Percentiles rank a stretch among this genome's conserved stretches.
These are phyloP conservation scores for Botrytis hyacinthi DNA, from an alignment of 2,329 filamentous ascomycete species.

Conservation along the genomic window DNA sequence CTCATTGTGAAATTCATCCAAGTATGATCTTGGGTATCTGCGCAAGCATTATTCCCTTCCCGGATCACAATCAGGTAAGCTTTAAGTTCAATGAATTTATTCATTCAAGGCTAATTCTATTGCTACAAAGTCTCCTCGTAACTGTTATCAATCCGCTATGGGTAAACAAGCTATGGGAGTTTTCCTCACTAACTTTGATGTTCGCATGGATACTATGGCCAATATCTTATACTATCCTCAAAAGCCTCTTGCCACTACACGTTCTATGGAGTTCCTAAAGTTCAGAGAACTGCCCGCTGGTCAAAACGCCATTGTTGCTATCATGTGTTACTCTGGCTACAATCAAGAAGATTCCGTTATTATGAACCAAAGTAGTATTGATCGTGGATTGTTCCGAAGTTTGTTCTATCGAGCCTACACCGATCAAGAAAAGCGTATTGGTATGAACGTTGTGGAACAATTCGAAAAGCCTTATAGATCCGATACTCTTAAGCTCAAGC, in stretches of 20 bases:
- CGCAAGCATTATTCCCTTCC: constrained; percentile 98
- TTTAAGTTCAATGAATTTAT: constrained; percentile 15
- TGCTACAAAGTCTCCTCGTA: constrained; percentile 75
- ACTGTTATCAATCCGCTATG: constrained; percentile 99
- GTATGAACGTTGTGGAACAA: constrained; percentile 85
- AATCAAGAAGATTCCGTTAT: constrained; percentile 99
- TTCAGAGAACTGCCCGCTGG: constrained; percentile 96
- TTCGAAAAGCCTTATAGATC: constrained; percentile 93
- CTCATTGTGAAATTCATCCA: constrained; percentile 98
- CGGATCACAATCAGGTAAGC: constrained; percentile 88
- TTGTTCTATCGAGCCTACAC: constrained; percentile 97
- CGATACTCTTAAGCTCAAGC: constrained; percentile 89
- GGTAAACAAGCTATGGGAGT: constrained; percentile 99
- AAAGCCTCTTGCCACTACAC: constrained; percentile 91
- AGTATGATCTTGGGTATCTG: constrained; percentile 99
- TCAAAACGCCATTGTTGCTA: constrained; percentile 97
- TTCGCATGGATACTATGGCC: constrained; percentile 99
- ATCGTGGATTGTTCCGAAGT: constrained; percentile 94
- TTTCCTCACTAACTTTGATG: constrained; percentile 93
- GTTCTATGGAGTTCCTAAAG: constrained; percentile 98
- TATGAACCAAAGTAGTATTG: constrained; percentile 99
- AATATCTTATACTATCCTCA: constrained; percentile 99
- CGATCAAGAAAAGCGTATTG: constrained; percentile 93
- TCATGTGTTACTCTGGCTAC: constrained; percentile 96
- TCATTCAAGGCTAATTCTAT: constrained; percentile 39